Evolutionary conservation across 2,329 filamentous ascomycete species (phyloP), one percentile per base, ranked within the genome.

Genomic region (Plenodomus tracheiphilus): DNA sequence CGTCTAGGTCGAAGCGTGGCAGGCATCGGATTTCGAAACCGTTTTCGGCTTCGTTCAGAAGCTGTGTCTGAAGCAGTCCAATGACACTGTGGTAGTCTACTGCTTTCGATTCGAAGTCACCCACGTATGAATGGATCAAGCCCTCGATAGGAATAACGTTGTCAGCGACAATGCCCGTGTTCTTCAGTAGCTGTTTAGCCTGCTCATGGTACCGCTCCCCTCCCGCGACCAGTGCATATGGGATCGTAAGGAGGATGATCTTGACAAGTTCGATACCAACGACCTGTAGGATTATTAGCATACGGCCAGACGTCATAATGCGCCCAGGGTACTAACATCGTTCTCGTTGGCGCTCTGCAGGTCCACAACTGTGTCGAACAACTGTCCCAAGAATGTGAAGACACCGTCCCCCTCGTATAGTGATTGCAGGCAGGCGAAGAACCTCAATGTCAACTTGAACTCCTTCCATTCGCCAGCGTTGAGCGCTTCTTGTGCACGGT

Each of bases 211-310:
- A 69, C 16, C 59, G 60, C 34, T 42, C 55, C 32, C 67, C 70
- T 25, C 68, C 64, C 4, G 67, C 60, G 41, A 85, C 84, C 3
- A 81, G 79, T 3, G 88, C 87, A 71, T 97, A 99, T 0, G 94
- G 93, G 49, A 99, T 88, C 0, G 93, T 96, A 41, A 97, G 84
- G 38, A 97, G 84, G 58, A 99, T 97, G 62, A 97, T 92, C 75
- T 97, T 97, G 71, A 97, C 91, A 28, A 99, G 83, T 75, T 97
- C 94, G 36, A 95, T 75, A 17, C 85, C 84, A 41, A 87, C 75
- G 37, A 83, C 75, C 80, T 84, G 28, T 10, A 18, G 18, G 2
- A 7, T 4, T 10, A 15, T 32, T 32, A 32, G 28, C 4, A 32
- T 11, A 32, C 7, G 28, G 15, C 4, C 4, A 32, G 13, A 15